Evolutionary conservation across 164 flowering plant genomes (phyloP).

Genomic region (Liriodendron chinense): DNA sequence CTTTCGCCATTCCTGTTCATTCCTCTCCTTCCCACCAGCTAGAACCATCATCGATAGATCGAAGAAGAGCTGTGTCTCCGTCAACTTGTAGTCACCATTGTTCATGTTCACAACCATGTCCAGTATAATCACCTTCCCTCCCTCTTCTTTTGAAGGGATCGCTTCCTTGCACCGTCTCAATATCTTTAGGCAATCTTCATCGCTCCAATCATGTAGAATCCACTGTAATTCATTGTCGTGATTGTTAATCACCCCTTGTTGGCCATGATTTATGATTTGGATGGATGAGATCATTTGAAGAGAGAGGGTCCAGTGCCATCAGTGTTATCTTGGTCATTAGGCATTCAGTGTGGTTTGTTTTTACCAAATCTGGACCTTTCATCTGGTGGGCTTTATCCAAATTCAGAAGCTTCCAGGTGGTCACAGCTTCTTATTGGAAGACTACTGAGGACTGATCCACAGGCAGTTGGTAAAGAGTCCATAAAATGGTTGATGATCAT

Average conservation of each 20-base stretch:
- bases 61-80: conserved; percentile 28
- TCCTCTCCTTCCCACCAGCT: conserved; percentile 31
- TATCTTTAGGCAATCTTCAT: conserved; percentile 40
- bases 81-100: conserved; percentile 12
- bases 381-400: too few relatives aligned
- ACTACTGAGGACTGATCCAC: too few relatives aligned
- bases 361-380: too few relatives aligned
- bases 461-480: too few relatives aligned
- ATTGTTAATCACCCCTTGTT: not conserved
- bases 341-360: too few relatives aligned
- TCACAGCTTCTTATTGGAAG: too few relatives aligned
- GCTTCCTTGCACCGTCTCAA: conserved; percentile 41
- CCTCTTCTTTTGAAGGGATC: conserved; percentile 13
- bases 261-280: too few relatives aligned
- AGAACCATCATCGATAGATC: conserved; percentile 35
- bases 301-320: too few relatives aligned
- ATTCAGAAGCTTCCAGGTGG: too few relatives aligned
- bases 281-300: too few relatives aligned
- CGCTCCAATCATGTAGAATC: conserved; percentile 33
- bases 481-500: too few relatives aligned
- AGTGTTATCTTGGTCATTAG: too few relatives aligned
- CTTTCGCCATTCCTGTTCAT: conserved; percentile 23
- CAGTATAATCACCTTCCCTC: conserved; percentile 48
- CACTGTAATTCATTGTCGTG: not conserved
- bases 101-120: conserved; percentile 31